Conservation (phyloP, 495 filamentous ascomycete species). For the Lophiostoma macrostomum region DNA sequence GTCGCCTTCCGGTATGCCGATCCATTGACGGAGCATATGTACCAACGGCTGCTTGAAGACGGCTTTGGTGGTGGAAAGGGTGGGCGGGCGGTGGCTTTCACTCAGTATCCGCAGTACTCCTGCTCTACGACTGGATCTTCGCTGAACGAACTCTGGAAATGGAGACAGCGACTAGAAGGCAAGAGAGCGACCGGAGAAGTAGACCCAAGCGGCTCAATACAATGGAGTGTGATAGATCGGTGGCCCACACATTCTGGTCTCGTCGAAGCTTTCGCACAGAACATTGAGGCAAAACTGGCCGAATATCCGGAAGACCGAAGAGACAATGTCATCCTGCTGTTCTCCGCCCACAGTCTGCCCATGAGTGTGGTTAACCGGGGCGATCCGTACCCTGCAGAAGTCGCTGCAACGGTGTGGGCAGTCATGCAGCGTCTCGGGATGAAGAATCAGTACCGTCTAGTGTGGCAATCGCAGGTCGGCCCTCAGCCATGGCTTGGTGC, state of each 20-base stretch:
- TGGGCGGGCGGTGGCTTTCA: slow-evolving; percentile 92
- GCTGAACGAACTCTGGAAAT: slow-evolving; percentile 96
- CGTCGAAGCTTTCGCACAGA: slow-evolving; percentile 85
- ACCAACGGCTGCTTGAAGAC: slow-evolving; percentile 73
- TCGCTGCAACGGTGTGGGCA: slow-evolving; percentile 93
- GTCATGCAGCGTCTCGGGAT: slow-evolving; percentile 88
- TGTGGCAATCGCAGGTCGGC: slow-evolving; percentile 98
- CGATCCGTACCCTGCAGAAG: slow-evolving; percentile 94
- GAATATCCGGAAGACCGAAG: slow-evolving; percentile 79
- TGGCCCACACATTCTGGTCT: slow-evolving; percentile 91
- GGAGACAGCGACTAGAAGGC: slow-evolving; percentile 83
- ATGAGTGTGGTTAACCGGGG: slow-evolving; percentile 97
- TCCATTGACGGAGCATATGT: slow-evolving; percentile 92
- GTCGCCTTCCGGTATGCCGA: slow-evolving; percentile 97
- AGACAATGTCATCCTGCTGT: slow-evolving; percentile 78
- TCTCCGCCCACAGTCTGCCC: slow-evolving; percentile 92
- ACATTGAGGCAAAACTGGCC: slow-evolving; percentile 77
- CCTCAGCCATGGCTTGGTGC: slow-evolving; percentile 94
- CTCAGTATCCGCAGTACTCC: slow-evolving; percentile 98
- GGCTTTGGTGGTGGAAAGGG: slow-evolving; percentile 84
- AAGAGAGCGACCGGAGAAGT: slow-evolving; percentile 54
- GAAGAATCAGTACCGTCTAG: slow-evolving; percentile 84
- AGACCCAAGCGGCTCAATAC: slow-evolving; percentile 63
- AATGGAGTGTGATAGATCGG: slow-evolving; percentile 97
- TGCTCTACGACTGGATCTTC: slow-evolving; percentile 97